phyloP scores from a whole-genome alignment of 2,329 filamentous ascomycete genomes.

The Torrubiellomyces zombiae region DNA sequence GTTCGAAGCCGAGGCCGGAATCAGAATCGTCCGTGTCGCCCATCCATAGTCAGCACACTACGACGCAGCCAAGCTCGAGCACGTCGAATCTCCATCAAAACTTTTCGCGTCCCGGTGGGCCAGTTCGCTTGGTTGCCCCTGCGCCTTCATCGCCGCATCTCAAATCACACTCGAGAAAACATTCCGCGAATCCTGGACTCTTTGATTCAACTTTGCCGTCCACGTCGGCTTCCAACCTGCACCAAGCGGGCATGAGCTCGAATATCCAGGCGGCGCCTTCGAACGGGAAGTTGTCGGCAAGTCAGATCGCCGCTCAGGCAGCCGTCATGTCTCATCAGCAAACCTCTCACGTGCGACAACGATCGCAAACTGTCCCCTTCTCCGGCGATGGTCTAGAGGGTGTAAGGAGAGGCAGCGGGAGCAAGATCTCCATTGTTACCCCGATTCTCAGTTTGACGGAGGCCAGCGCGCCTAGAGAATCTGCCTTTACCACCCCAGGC shows the following conservation, averaged over 20 bases:
- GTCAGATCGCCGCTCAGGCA: slow-evolving; percentile 65
- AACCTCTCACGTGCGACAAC: slow-evolving; percentile 39
- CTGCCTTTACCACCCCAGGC: slow-evolving; percentile 29
- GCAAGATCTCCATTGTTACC: slow-evolving; percentile 38
- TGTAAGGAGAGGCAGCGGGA: slow-evolving; percentile 25
- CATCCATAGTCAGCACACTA: slow-evolving; percentile 30
- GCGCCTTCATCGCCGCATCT: slow-evolving; percentile 13
- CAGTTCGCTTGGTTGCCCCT: slow-evolving; percentile 13
- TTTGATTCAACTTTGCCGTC: slow-evolving; percentile 61
- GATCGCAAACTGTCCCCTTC: slow-evolving; percentile 57
- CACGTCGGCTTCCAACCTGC: slow-evolving; percentile 37
- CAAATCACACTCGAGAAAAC: slow-evolving; percentile 39
- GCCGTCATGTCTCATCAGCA: slow-evolving; percentile 52
- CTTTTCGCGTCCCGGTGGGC: slow-evolving; percentile 37
- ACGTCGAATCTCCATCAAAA: slow-evolving; percentile 30
- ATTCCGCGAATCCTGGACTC: slow-evolving; percentile 58
- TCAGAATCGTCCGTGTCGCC: slow-evolving; percentile 24
- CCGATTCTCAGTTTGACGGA: slow-evolving; percentile 48
- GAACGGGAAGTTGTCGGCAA: slow-evolving; percentile 32
- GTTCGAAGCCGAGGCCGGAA: slow-evolving; percentile 29
- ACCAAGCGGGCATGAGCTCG: slow-evolving; percentile 29
- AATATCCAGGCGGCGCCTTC: slow-evolving; percentile 9
- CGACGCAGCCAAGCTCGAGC: slow-evolving; percentile 28
- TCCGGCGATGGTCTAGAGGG: slow-evolving; percentile 28
- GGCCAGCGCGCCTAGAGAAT: slow-evolving; percentile 44